Base-by-base conservation (phyloP, 2,329 filamentous ascomycete genomes). In the Juglanconis sp. region DNA sequence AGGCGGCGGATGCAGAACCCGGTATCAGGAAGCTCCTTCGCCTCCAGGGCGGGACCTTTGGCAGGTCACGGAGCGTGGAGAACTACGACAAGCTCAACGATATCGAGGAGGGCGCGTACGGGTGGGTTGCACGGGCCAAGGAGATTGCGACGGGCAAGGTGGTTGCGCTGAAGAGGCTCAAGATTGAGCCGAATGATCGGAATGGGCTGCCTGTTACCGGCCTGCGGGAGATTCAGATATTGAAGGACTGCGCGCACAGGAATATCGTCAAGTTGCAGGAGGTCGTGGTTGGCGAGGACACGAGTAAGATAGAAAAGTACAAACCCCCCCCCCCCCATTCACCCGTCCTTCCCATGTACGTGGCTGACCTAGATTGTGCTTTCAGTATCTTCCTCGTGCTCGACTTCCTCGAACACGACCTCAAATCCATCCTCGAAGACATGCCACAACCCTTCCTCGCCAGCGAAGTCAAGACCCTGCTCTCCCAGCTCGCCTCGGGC, bases 31-130 rank as follows among this genome's bases (percentile, higher is more conserved):
- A 82, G 64, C 79, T 96, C 2, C 75, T 97, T 47, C 86, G 89
- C 10, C 93, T 96, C 70, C 83, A 89, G 9, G 79, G 81, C 13
- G 83, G 84, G 9, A 74, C 78, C 66, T 96, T 92, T 86, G 82
- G 85, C 54, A 80, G 77, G 60, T 90, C 89, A 70, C 83, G 90
- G 62, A 90, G 90, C 71, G 89, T 96, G 32, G 89, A 94, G 70
- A 88, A 91, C 70, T 99, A 93, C 76, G 91, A 97, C 69, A 90
- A 91, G 67, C 81, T 99, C 60, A 99, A 99, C 74, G 90, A 95
- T 72, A 99, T 99, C 69, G 95, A 98, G 74, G 95, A 99, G 77
- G 95, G 95, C 40, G 92, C 92, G 8, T 99, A 99, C 74, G 95
- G 95, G 50, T 94, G 88, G 84, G 95, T 99, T 4, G 93, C 93